Base-by-base conservation (phyloP, 768 basidiomycete genomes). In the Tylopilus sp. region DNA sequence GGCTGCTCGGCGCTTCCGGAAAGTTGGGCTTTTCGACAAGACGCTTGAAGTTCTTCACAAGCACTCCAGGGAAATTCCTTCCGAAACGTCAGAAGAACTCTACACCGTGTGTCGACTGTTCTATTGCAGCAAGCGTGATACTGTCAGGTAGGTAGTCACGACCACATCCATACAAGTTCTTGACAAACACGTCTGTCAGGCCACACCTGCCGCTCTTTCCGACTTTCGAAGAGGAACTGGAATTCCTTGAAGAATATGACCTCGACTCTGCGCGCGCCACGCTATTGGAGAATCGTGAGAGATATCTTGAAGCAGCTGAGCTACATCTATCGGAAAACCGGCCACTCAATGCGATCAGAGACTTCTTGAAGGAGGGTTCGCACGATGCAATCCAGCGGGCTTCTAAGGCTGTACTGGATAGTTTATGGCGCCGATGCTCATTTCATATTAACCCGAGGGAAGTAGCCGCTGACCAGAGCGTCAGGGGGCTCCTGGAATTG, bases 191-290 rank as follows among this genome's bases (percentile, higher is more conserved):
- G 14, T 25, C 33, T 30, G 11, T 57, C 41, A 86, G 86, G 19
- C 64, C 69, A 70, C 78, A 63, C 76, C 76, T 21, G 49, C 69
- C 50, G 7, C 62, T 88, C 3, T 88, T 88, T 52, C 53, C 70
- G 0, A 70, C 75, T 1, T 66, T 74, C 1, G 79, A 86, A 21
- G 80, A 84, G 21, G 73, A 74, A 21, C 55, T 84, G 22, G 75
- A 78, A 36, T 88, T 82, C 54, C 71, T 84, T n/a, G 78, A 84
- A 49, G 75, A 80, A 4, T 74, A 75, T 38, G 78, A 77, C 33
- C 66, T 87, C 8, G 78, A 82, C 56, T 53, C 72, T 17, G 76
- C 79, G 8, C 79, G 72, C 6, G 77, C 78, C 0, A 63, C 66
- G 0, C 57, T 86, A 10, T 69, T 84, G 14, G 71, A 73, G 26